Percentiles rank a stretch among this genome's conserved stretches.
phyloP scores from a whole-genome alignment of 352 stramenopile genomes.

The Globisporangium carolinianum region DNA sequence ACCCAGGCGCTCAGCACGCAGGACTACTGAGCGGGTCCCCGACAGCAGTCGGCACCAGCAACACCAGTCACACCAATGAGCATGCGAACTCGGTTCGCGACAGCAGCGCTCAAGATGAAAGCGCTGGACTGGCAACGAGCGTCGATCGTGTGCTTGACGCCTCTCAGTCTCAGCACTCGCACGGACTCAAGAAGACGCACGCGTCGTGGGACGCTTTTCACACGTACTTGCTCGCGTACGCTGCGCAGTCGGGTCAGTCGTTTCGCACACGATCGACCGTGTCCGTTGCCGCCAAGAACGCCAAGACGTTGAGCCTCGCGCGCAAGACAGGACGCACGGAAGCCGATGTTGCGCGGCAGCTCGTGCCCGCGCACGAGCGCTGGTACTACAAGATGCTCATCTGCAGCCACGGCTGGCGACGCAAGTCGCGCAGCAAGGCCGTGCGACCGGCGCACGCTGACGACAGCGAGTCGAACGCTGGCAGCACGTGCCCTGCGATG shows the following conservation, averaged over 20 bases:
- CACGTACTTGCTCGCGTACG: slow-evolving; percentile 46
- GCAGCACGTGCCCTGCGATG: slow-evolving; percentile 49
- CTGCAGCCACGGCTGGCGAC: slow-evolving; percentile 70
- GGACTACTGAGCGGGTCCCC: background rate
- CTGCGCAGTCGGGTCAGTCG: slow-evolving; percentile 45
- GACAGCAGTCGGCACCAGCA: too few relatives aligned
- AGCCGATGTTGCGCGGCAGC: slow-evolving; percentile 15
- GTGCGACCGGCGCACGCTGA: slow-evolving; percentile 2
- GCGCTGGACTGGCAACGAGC: too few relatives aligned
- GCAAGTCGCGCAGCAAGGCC: slow-evolving; percentile 43
- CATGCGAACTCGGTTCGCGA: background rate
- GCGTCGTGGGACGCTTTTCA: slow-evolving; percentile 57
- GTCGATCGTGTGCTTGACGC: too few relatives aligned
- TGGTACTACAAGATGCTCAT: slow-evolving; percentile 80
- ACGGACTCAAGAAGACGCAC: slow-evolving; percentile 40
- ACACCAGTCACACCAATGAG: background rate
- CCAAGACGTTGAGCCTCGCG: slow-evolving; percentile 36
- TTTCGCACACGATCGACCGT: slow-evolving; percentile 75
- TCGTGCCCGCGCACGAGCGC: slow-evolving; percentile 48
- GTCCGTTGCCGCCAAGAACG: slow-evolving; percentile 49
- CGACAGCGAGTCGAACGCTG: background rate
- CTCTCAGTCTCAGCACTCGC: background rate
- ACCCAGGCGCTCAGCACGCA: background rate
- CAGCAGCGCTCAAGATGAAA: slow-evolving; percentile 4
- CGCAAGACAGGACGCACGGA: slow-evolving; percentile 27